A percentile compares a stretch with the other conserved stretches of the same genome.
Evolutionary conservation across 257 asterid species (phyloP).

Genomic region (Lycium ferocissimum): DNA sequence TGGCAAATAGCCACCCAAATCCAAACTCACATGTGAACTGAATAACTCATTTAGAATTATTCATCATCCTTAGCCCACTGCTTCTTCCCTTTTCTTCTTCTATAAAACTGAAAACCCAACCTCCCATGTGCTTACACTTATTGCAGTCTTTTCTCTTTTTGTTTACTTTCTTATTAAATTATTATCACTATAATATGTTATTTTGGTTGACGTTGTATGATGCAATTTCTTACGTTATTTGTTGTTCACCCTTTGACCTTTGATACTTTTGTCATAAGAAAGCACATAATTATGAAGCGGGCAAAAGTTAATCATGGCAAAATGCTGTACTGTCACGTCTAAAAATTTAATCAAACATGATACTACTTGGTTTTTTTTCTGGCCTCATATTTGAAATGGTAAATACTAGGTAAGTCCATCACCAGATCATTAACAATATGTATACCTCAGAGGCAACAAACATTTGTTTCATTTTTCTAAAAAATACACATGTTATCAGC

Average conservation of each 20-base stretch:
- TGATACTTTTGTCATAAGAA: background rate
- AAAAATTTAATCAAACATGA: too few species aligned
- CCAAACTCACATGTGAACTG: constrained; percentile 41
- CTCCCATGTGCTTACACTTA: constrained; percentile 39
- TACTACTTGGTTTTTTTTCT: too few species aligned
- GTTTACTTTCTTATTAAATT: background rate
- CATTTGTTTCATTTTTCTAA: too few species aligned
- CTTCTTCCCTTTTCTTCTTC: constrained; percentile 28
- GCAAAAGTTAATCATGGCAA: too few species aligned
- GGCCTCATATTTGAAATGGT: too few species aligned
- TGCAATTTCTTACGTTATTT: background rate
- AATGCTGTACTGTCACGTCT: too few species aligned
- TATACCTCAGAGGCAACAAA: too few species aligned
- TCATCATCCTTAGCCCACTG: background rate
- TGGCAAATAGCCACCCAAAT: constrained; percentile 27
- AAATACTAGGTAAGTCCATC: too few species aligned
- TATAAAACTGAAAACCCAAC: constrained; percentile 23
- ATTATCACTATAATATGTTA: background rate
- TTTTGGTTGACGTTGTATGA: background rate
- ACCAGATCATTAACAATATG: too few species aligned
- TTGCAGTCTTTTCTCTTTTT: background rate
- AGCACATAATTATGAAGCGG: background rate
- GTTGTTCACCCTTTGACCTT: background rate
- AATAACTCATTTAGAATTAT: background rate
- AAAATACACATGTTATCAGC: background rate